Evolutionary conservation across 768 basidiomycete species (phyloP), one percentile per base, ranked within the genome.

Genomic region (Pholiota microspora): DNA sequence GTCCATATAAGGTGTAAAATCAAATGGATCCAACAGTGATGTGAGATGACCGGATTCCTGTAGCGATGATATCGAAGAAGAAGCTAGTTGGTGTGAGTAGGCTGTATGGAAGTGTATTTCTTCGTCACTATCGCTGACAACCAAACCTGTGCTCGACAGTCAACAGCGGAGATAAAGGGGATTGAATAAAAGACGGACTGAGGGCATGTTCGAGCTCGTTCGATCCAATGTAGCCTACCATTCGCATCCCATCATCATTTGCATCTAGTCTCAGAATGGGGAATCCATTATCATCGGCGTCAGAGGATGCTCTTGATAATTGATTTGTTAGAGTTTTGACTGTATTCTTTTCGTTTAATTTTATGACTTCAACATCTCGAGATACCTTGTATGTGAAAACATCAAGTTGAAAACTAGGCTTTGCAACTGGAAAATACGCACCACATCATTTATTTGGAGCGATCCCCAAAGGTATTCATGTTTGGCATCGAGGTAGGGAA

Each of bases 161-260:
- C 34, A 50, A 45, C 34, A 24, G 45, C 55, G 53, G 31, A 24
- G 25, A 55, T 40, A 55, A 27, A 35, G 51, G 46, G 55, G 27
- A 35, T 49, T 46, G 32, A 23, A 38, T 25, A 51, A 25, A 18
- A 10, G 2, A 77, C 85, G 51, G 68, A 93, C 90, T 81, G 3
- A 99, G 73, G 4, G 92, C 94, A 69, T 98, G 94, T 64, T 97
- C 94, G 12, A 99, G 81, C 70, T 99, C 97, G 62, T 88, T 95
- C 25, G 85, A 82, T 0, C 94, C 93, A 55, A 98, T 88, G 67
- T 95, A 95, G 6, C 94, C 97, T 32, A 92, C 79, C 77, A 97
- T 80, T 34, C 91, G 80, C 62, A 78, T 60, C 16, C 80, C 80
- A 7, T 73, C 76, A 13, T 73, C 74, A 13, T 74, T 70, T 6